Evolutionary conservation across 768 basidiomycete species (phyloP).

Genomic region (Dendrothele bispora): DNA sequence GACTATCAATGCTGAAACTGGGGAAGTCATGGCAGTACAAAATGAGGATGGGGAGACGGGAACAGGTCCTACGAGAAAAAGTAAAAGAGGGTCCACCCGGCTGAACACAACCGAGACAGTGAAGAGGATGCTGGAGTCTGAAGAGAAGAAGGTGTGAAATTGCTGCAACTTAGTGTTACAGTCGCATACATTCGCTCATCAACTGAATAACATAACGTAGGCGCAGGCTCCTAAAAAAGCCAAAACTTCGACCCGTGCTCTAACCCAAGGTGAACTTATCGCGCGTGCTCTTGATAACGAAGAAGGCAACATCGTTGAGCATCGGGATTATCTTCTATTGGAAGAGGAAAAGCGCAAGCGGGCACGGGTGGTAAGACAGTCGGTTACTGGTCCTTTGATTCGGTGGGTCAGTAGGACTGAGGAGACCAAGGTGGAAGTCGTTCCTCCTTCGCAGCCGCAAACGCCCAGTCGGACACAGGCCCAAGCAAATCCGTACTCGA

Average conservation of each 20-base stretch:
- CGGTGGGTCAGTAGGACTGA: constrained; percentile 73
- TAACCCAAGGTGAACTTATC: constrained; percentile 84
- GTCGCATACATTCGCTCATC: neutral
- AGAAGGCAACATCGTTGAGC: constrained; percentile 79
- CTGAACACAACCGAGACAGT: constrained; percentile 69
- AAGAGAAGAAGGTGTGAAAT: constrained; percentile 55
- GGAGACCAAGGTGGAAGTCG: constrained; percentile 45
- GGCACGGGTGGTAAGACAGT: constrained; percentile 59
- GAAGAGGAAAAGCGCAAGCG: constrained; percentile 84
- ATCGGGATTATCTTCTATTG: constrained; percentile 72
- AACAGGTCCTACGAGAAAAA: constrained; percentile 40
- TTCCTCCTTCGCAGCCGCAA: constrained; percentile 34
- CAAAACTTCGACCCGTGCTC: constrained; percentile 49
- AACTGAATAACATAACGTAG: too few species aligned
- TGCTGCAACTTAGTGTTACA: neutral
- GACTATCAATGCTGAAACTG: constrained; percentile 60
- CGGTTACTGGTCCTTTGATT: constrained; percentile 64
- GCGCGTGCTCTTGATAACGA: constrained; percentile 83
- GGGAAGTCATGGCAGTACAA: constrained; percentile 47
- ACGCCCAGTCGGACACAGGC: constrained; percentile 3
- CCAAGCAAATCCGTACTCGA: neutral
- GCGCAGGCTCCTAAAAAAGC: constrained; percentile 60
- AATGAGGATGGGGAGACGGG: constrained; percentile 16
- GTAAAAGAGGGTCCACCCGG: constrained; percentile 68
- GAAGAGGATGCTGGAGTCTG: constrained; percentile 60